Percentiles rank a stretch among this genome's conserved stretches.
Conservation (phyloP, 2,329 filamentous ascomycete genomes). For the Penicillium rolfsii region DNA sequence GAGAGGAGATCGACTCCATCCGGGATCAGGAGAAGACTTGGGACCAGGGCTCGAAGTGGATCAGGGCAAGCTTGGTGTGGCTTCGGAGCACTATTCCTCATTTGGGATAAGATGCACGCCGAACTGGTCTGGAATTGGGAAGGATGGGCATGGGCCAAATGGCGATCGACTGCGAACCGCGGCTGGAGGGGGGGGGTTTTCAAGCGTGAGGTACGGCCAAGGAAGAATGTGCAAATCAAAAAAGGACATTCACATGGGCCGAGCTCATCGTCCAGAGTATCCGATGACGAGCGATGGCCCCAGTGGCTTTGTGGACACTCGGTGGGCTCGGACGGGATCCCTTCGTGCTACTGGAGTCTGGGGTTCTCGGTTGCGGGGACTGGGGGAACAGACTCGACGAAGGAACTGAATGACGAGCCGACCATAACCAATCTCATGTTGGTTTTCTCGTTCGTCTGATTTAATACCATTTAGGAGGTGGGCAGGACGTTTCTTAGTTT, state of each 20-base stretch:
- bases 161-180: conserved; percentile 30
- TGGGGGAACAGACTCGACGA: neutral
- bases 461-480: no score
- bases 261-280: neutral
- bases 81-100: conserved; percentile 26
- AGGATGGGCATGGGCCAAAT: conserved; percentile 26
- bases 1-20: neutral
- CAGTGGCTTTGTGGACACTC: neutral
- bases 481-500: neutral
- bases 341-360: conserved; percentile 2
- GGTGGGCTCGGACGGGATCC: neutral
- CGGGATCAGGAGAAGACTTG: no score
- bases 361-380: conserved; percentile 14
- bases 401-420: neutral
- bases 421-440: no score
- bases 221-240: conserved; percentile 2
- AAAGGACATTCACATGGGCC: conserved; percentile 27
- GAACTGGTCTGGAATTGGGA: conserved; percentile 5
- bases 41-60: conserved; percentile 3
- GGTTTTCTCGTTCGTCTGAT: no score
- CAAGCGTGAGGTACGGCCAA: no score
- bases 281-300: neutral
- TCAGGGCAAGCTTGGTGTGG: conserved; percentile 5
- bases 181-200: conserved; percentile 11
- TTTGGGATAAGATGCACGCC: conserved; percentile 22